Evolutionary conservation across 1,139 yeast species (phyloP), one percentile per base, ranked within the genome.

Genomic region (Scheffersomyces illinoinensis): DNA sequence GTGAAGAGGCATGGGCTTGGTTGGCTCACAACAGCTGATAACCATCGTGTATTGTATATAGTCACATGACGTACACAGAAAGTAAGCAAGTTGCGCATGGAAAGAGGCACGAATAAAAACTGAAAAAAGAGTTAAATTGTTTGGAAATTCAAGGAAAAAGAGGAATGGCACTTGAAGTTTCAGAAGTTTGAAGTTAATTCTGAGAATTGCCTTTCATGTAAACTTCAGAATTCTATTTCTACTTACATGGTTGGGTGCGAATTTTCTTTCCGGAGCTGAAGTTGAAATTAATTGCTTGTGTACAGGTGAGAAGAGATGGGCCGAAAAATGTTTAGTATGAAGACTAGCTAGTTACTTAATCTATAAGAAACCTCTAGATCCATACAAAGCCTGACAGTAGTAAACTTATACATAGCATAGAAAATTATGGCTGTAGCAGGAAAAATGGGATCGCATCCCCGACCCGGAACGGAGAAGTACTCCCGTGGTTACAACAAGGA

Each of bases 401-500:
- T 4, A 1, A 33, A 33, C 43, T 12, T 33, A 33, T 33, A 33
- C 17, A 7, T 33, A 10, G 14, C 43, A 14, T 33, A 12, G 33
- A 24, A 24, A 24, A 33, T 4, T 33, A 48, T 48, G 51, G 21
- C 51, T 48, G 26, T 20, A 24, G 17, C 51, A 8, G 51, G 51
- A 20, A 48, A 48, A 24, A 48, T 48, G 51, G 51, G 26, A 6
- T 48, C 51, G 5, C 24, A 48, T 5, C 26, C 21, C 24, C 51
- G 51, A 20, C 26, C 51, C 17, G 51, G 51, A 55, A 66, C 51
- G 67, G 69, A 20, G 64, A 70, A 58, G 64, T 67, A 68, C 49
- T 54, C 55, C n/a, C 55, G 59, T 19, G 70, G 69, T 54, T 62
- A 68, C 46, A 61, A 64, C 54, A 69, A 67, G 64, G 72, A 57